Evolutionary conservation across 352 stramenopile species (phyloP), one percentile per base, ranked within the genome.

Genomic region (Pythium aphanidermatum): DNA sequence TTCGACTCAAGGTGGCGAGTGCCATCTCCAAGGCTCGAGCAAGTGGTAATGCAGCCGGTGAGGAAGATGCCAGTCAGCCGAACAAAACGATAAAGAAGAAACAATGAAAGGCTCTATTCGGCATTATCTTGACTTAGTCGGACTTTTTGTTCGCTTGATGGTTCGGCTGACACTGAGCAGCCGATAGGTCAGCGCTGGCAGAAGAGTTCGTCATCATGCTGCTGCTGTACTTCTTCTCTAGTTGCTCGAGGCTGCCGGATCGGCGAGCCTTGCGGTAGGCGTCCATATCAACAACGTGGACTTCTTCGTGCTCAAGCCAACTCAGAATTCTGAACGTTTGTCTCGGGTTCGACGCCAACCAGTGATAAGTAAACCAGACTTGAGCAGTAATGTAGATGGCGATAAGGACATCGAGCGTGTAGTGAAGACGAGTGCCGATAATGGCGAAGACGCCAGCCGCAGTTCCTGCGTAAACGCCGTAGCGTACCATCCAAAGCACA

Each of bases 341-440:
- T 26, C 70, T 61, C 5, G 79, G 73, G 57, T 92, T 60, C 14
- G 67, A 63, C 34, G 66, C 76, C 19, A 92, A 63, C 80, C 80
- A 92, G 60, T 92, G 80, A 53, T 90, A 92, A 19, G 74, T 91
- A 46, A 76, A 71, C 82, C 82, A 94, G 7, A 88, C 77, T 59
- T 92, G 77, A 14, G 68, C 65, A 31, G 82, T 88, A 46, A 94
- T 83, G 70, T 94, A 94, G 35, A 91, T 70, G 16, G 82, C 81
- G 51, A 93, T 89, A 20, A 93, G 74, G 28, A 93, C 81, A 47
- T 93, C 81, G 3, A 93, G 65, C 20, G 82, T 92, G 60, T 94
- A 94, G 61, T 94, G 82, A 46, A 94, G 57, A 9, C 82, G 77
- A 32, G 82, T 94, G 41, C 82, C 79, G 16, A 94, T 61, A 46